These are phyloP conservation scores for Amorphotheca resinae DNA, from an alignment of 495 filamentous ascomycete genomes.

Conservation along the genomic window DNA sequence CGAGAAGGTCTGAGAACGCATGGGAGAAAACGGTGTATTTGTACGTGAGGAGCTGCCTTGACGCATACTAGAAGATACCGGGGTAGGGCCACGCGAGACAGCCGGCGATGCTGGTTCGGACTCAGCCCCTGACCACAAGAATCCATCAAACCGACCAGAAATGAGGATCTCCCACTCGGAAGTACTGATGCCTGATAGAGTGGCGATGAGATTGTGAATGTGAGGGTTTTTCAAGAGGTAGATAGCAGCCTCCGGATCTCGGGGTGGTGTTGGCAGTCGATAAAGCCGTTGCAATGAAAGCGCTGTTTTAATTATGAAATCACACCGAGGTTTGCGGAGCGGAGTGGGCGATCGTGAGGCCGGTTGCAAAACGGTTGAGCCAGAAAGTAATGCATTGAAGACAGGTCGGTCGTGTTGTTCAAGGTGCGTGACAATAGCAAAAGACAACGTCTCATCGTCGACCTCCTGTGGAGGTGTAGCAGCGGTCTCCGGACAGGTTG, in stretches of 20 bases:
- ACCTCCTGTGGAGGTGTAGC: conserved; percentile 70
- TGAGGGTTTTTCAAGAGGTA: conserved; percentile 76
- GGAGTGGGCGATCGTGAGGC: conserved; percentile 43
- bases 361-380: conserved; percentile 45
- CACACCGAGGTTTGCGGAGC: conserved; percentile 43
- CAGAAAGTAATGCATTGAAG: conserved; percentile 67
- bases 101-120: conserved; percentile 32
- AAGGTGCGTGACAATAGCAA: conserved; percentile 84
- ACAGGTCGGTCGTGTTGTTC: conserved; percentile 58
- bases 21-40: conserved; percentile 18
- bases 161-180: conserved; percentile 94
- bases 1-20: conserved; percentile 24
- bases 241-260: conserved; percentile 75
- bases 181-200: conserved; percentile 71
- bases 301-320: conserved; percentile 57
- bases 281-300: conserved; percentile 77
- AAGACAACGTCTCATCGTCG: conserved; percentile 83
- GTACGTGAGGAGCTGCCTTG: conserved; percentile 13
- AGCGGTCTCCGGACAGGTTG: conserved; percentile 54
- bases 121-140: conserved; percentile 90
- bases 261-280: conserved; percentile 53
- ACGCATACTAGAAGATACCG: conserved; percentile 25
- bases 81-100: conserved; percentile 41
- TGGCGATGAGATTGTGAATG: conserved; percentile 76
- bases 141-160: conserved; percentile 93